A percentile compares a stretch with the other conserved stretches of the same genome.
phyloP scores from a whole-genome alignment of 139 green algal species.

The Microglena sp. region DNA sequence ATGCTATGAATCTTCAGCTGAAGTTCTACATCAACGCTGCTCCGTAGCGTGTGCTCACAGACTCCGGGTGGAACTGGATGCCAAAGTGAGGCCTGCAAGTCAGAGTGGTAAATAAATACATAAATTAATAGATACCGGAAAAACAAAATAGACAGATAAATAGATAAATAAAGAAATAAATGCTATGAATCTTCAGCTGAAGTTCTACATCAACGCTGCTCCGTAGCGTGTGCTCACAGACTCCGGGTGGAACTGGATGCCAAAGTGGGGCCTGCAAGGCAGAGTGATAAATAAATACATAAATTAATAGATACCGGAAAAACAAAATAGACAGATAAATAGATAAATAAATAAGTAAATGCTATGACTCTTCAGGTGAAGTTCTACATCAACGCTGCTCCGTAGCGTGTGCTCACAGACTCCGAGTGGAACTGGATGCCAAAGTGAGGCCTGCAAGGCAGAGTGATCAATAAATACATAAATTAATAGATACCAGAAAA shows the following conservation, averaged over 20 bases:
- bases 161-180: no score
- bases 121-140: no score
- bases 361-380: constrained; percentile 71
- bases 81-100: constrained; percentile 83
- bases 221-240: constrained; percentile 75
- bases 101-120: no score
- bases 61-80: constrained; percentile 97
- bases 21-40: constrained; percentile 82
- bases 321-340: no score
- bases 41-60: constrained; percentile 70
- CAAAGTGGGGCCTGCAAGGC: constrained; percentile 80
- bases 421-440: constrained; percentile 97
- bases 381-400: constrained; percentile 71
- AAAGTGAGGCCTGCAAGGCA: constrained; percentile 76
- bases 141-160: no score
- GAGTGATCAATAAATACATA: no score
- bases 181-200: constrained; percentile 59
- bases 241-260: constrained; percentile 97
- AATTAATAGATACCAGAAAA: no score
- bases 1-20: constrained; percentile 41
- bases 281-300: no score
- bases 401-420: constrained; percentile 71
- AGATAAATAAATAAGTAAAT: no score
- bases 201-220: constrained; percentile 74
- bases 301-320: no score